Evolutionary conservation across 2,329 filamentous ascomycete species (phyloP), one percentile per base, ranked within the genome.

Genomic region (Colletotrichum trifolii): DNA sequence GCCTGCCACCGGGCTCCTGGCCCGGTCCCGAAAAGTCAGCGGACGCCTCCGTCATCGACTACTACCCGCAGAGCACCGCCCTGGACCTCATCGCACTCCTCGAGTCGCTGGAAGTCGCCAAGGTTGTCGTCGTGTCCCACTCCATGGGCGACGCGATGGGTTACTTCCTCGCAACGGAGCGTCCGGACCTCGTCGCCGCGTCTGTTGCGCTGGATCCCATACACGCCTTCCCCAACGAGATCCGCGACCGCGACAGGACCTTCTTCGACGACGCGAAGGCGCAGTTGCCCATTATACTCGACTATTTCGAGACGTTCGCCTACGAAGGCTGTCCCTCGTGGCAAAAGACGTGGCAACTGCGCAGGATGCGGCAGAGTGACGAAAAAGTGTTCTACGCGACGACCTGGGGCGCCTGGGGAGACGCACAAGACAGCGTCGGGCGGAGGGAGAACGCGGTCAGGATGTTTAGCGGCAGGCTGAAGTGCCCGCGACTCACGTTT

Each of bases 281-380:
- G 9, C n/a, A 53, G 6, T 9, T 61, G 8, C 38, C 25, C 8
- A 42, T 33, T 9, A 9, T 53, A n/a, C 15, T 57, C 5, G 58
- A 46, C 12, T 15, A 34, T 40, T 49, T 66, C n/a, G 12, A 43
- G 25, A 36, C 8, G 9, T 35, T 12, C 11, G 33, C 36, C 35
- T 64, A 58, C 50, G 17, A 36, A 8, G 38, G 8, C 7, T 43
- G 54, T 12, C 60, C 64, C 2, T 36, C 39, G 12, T 59, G 64
- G 59, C 64, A 58, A 34, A 56, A 52, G 34, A 62, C 59, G 10
- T 66, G 64, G 64, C 59, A 58, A 17, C 48, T 56, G 12, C 54
- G 64, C 12, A 54, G 48, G 5, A 57, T 61, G 54, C 42, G 38
- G 17, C 49, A 63, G 48, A 34, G 54, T 8, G 64, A 66, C 64